phyloP scores from a whole-genome alignment of 2,329 filamentous ascomycete genomes.

The Fusarium paranaense region DNA sequence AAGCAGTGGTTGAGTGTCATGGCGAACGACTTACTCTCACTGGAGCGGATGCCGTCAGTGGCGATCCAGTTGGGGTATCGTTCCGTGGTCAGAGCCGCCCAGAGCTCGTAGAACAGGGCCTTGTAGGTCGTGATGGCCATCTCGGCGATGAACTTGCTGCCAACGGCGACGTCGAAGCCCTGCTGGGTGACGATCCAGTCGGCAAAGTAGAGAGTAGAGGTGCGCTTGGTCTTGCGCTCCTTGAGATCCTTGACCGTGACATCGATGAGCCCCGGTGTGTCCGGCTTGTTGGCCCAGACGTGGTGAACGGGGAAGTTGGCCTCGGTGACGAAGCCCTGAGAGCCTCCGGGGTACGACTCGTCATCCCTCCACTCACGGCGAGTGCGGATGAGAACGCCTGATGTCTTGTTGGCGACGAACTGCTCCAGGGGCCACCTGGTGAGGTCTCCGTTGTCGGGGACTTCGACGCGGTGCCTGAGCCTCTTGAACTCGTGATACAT shows the following conservation, averaged over 20 bases:
- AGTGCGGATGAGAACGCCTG: constrained; percentile 47
- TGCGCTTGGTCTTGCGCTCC: constrained; percentile 2
- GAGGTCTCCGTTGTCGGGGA: constrained; percentile 41
- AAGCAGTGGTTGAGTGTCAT: constrained; percentile 49
- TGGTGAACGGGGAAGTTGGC: constrained; percentile 40
- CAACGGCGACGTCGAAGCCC: not conserved
- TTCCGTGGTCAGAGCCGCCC: constrained; percentile 35
- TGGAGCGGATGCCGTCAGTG: constrained; percentile 44
- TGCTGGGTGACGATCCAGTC: constrained; percentile 45
- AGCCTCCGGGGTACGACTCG: constrained; percentile 39
- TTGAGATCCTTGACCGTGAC: constrained; percentile 40
- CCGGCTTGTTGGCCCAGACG: constrained; percentile 40
- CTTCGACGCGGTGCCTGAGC: constrained; percentile 34
- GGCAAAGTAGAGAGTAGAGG: constrained; percentile 32
- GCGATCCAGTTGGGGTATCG: constrained; percentile 50
- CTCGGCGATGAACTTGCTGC: not conserved
- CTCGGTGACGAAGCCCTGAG: constrained; percentile 44
- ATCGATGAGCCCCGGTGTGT: constrained; percentile 10
- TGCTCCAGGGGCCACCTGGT: constrained; percentile 38
- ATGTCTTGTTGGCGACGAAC: constrained; percentile 41
- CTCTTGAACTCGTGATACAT: constrained; percentile 39
- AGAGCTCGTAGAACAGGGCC: constrained; percentile 36
- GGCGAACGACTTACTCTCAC: constrained; percentile 40
- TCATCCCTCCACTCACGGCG: constrained; percentile 34
- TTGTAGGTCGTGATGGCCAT: constrained; percentile 19